Percentiles rank a stretch among this genome's conserved stretches.
Conservation (phyloP, 179 eudicot genomes). For the Actinidia chinensis region DNA sequence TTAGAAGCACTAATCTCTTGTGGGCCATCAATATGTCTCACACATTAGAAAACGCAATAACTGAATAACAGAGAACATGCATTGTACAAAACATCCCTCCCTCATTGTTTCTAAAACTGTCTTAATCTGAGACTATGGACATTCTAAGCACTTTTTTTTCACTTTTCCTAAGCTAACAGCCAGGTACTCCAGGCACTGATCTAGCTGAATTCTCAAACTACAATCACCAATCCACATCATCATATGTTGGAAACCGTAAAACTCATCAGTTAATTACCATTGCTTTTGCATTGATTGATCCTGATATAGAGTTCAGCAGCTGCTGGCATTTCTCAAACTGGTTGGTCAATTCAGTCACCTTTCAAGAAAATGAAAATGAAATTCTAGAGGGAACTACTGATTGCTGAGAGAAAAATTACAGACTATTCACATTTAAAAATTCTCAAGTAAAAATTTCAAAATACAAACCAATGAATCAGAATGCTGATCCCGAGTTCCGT, state of each 20-base stretch:
- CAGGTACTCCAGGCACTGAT: no score
- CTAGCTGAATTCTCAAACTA: background rate
- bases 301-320: slow-evolving; percentile 77
- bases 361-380: slow-evolving; percentile 19
- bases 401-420: background rate
- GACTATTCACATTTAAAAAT: background rate
- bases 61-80: no score
- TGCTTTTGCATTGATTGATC: slow-evolving; percentile 62
- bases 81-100: background rate
- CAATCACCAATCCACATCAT: background rate
- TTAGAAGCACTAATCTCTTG: background rate
- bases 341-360: slow-evolving; percentile 73
- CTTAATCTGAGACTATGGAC: no score
- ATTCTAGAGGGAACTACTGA: background rate
- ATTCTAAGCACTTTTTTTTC: no score
- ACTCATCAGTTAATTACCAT: slow-evolving; percentile 47
- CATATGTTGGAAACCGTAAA: background rate
- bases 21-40: background rate
- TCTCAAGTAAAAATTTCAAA: background rate
- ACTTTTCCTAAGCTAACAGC: no score
- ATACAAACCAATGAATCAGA: slow-evolving; percentile 75
- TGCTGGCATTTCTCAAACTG: slow-evolving; percentile 97
- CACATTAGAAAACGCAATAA: background rate
- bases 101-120: background rate
- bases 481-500: slow-evolving; percentile 81